A percentile compares a stretch with the other conserved stretches of the same genome.
Conservation (phyloP, 2,329 filamentous ascomycete species). For the Exserohilum turcica region DNA sequence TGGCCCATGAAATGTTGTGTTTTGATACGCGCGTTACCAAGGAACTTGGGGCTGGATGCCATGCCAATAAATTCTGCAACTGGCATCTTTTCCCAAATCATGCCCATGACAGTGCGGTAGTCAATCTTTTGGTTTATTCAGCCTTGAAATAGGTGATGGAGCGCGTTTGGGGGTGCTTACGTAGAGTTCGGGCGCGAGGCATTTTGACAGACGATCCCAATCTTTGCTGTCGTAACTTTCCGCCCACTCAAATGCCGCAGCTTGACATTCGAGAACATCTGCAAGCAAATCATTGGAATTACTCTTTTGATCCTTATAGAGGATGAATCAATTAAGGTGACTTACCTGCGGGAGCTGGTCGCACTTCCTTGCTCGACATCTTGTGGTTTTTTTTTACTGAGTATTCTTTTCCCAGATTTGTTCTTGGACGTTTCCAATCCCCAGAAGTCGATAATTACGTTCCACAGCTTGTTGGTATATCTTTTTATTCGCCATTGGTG, state of each 20-base stretch:
- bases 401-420: background rate
- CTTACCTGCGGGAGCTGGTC: background rate
- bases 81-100: conserved; percentile 18
- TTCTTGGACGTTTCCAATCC: background rate
- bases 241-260: conserved; percentile 12
- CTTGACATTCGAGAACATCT: conserved; percentile 11
- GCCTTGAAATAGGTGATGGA: too few relatives aligned
- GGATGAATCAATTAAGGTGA: background rate
- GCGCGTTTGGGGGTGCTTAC: background rate
- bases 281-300: background rate
- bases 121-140: conserved; percentile 13
- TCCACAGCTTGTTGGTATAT: too few relatives aligned
- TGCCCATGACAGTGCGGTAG: conserved; percentile 8
- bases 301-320: background rate
- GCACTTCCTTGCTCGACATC: background rate
- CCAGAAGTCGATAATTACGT: background rate
- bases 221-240: conserved; percentile 18
- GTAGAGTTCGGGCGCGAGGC: conserved; percentile 9
- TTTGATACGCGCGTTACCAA: conserved; percentile 16
- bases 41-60: conserved; percentile 7
- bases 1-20: conserved; percentile 18
- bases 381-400: background rate
- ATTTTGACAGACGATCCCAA: conserved; percentile 10
- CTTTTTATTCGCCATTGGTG: background rate
- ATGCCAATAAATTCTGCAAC: conserved; percentile 14